Evolutionary conservation across 2,329 filamentous ascomycete species (phyloP), one percentile per base, ranked within the genome.

Genomic region (Phaeophleospora eucalypticola): DNA sequence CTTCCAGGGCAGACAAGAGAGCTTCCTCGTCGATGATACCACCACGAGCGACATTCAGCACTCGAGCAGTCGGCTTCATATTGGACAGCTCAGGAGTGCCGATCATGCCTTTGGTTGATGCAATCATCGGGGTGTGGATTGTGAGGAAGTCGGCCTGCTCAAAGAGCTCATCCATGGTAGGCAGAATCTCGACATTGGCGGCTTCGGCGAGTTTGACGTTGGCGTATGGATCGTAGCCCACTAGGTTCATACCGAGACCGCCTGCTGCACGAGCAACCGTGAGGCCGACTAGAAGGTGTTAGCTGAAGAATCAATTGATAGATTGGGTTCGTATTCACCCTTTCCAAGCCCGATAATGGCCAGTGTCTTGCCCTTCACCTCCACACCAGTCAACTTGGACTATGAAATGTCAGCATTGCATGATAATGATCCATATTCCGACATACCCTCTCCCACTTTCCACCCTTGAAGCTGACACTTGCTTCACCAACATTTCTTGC

Each of bases 321-420:
- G 27, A 27, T 24, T 12, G 19, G 14, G 32, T 20, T 20, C 7
- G 29, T 37, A 3, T 18, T 10, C 61, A 78, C 77, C 86, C 71
- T 90, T 90, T n/a, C 87, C 87, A 19, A 90, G 69, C 1, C 87
- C 87, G 33, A 93, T 80, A 41, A 91, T 83, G 1, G 83, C 86
- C 4, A 91, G 71, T 1, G 80, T 85, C 70, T 90, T 91, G 37
- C 83, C 80, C 41, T 87, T 85, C 9, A 90, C 82, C 65, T 91
- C 87, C 15, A 89, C 79, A 3, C 87, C 87, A 0, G 89, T 83
- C 2, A 90, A 75, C 57, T 81, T 80, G 60, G 82, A 6, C 24
- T 29, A 29, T 6, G 24, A 29, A 29, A 7, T 12, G 24, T 29
- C 24, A 29, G 24, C 7, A 12, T 12, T 6, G 24, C 6, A 29